Base-by-base conservation (phyloP, 306 rosid genomes). In the Arachis hypogaea region DNA sequence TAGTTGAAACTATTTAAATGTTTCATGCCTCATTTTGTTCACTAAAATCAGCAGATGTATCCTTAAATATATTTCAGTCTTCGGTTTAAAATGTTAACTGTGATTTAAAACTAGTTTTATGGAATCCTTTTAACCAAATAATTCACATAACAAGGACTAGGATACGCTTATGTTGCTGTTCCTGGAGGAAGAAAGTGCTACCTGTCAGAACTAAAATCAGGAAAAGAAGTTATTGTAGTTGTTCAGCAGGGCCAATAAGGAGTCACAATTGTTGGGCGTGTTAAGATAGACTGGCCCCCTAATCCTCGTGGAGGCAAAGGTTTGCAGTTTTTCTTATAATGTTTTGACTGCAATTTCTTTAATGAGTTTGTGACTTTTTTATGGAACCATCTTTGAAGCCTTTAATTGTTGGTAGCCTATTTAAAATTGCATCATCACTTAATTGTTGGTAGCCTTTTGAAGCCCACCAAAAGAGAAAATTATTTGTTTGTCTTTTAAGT, bases 281-380 rank as follows among this genome's bases (percentile, higher is more conserved):
- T 84, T 16, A 94, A 91, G 85, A 91, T 94, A 51, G 80, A 89
- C 86, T 16, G 88, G 98, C 74, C 96, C 88, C 10, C 86, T 91
- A 12, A 80, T 94, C 59, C 90, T 91, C 51, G 87, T 94, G 40
- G 97, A 94, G 85, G 98, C 98, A 59, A 88, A 91, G 98, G 97
- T 91, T 16, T 22, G 28, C 28, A 22, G 1, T 30, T 18, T 29
- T 22, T 22, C 28, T 22, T 22, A 22, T 22, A 22, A 14, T 72
- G 30, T 66, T 49, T 50, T 6, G 69, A 29, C 52, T 68, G 22
- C 40, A 22, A 49, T 40, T 66, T 52, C 66, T 55, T 22, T 58
- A 44, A 67, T 67, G 68, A 51, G 60, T 52, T 22, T 51, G 8
- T 36, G 43, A 36, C 46, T 66, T 14, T 65, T 65, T 43, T 9